Evolutionary conservation across 1,284 basidiomycete species (phyloP), one percentile per base, ranked within the genome.

Genomic region (Pseudozyma tsukubaensis): DNA sequence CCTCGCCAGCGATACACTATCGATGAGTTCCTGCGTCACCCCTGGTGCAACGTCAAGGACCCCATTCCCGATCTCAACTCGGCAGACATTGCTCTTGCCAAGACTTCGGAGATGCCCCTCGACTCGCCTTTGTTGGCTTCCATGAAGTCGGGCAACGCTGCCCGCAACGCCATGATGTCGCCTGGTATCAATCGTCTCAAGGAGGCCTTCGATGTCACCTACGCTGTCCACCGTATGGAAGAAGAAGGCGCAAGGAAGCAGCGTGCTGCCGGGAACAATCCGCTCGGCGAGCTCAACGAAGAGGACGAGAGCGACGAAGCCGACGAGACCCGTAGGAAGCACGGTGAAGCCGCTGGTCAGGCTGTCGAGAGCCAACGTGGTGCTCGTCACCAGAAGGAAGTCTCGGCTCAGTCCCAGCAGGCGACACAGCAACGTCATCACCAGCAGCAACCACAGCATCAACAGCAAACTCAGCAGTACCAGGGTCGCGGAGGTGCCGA

Each of bases 221-320:
- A 99, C 85, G 97, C 97, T 12, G 96, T 99, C 0, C 97, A 99
- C 86, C 91, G 97, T 19, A 97, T 97, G 94, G 96, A 98, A 84
- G 97, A 99, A 85, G 97, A 99, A 86, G 94, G 94, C 24, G 92
- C 92, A 0, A 61, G 76, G 32, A 90, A 24, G 89, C 24, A 29
- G 24, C 89, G 44, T 85, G 86, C 45, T 18, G 65, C 89, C 89
- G 61, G 88, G 6, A 86, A 42, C 52, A 72, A 69, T 21, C 69
- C 70, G 19, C 87, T 98, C 29, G 88, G 88, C 19, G 92, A 92
- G 16, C 88, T 99, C 74, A 97, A 98, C 85, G 95, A 97, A 83
- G 94, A 95, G 72, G 94, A 95, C 51, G 78, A 87, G 85, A 68
- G 89, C 86, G 82, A 85, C 50, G 81, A 79, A 35, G 65, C 81